Evolutionary conservation across 2,329 filamentous ascomycete species (phyloP).

Genomic region (Aureobasidium sp.): DNA sequence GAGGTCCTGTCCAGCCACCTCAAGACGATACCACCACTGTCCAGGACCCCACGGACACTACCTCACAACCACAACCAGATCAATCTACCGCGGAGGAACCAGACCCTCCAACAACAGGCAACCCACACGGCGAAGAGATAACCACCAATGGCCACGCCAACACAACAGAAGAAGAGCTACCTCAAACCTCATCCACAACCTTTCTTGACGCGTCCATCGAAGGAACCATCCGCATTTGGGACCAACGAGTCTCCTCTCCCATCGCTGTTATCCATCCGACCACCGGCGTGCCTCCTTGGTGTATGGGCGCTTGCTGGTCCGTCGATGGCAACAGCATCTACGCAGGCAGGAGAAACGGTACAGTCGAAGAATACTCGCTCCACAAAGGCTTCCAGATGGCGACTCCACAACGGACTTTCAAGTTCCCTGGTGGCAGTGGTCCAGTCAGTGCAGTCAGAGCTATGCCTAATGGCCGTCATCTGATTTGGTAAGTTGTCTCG

Average conservation of each 20-base stretch:
- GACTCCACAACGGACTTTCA: constrained; percentile 69
- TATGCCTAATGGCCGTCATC: constrained; percentile 88
- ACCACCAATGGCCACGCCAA: constrained; percentile 18
- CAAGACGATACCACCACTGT: constrained; percentile 20
- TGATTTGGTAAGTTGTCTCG: constrained; percentile 61
- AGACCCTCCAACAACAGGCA: constrained; percentile 35
- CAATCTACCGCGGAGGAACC: constrained; percentile 12
- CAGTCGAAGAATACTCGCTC: constrained; percentile 88
- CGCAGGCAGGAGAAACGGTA: constrained; percentile 80
- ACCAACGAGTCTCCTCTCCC: constrained; percentile 66
- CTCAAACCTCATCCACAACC: constrained; percentile 60
- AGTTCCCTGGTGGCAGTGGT: constrained; percentile 82
- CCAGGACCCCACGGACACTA: background rate
- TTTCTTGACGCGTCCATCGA: constrained; percentile 87
- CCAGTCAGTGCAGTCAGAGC: constrained; percentile 79
- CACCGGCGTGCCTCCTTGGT: constrained; percentile 82
- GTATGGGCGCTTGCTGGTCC: constrained; percentile 94
- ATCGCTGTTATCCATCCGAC: constrained; percentile 71
- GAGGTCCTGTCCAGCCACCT: constrained; percentile 36
- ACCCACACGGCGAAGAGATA: constrained; percentile 45
- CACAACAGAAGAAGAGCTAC: constrained; percentile 30
- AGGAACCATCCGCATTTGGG: constrained; percentile 88
- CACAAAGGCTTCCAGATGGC: constrained; percentile 62
- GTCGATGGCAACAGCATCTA: constrained; percentile 94
- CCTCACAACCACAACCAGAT: constrained; percentile 7